Evolutionary conservation across 805 yeast species (phyloP).

Genomic region (Candida pseudoglaebosa): DNA sequence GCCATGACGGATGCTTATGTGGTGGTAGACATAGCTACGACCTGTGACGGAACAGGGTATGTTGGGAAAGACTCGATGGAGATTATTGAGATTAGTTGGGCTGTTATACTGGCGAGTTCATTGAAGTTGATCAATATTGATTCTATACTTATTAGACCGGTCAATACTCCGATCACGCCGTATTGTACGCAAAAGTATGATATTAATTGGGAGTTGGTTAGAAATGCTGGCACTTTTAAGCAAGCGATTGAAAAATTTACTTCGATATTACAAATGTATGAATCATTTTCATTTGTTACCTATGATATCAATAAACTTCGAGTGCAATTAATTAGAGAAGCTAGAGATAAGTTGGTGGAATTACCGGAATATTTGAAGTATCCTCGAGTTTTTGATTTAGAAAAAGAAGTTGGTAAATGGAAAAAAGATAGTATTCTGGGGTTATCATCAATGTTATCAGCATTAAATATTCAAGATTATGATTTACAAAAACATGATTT

Average conservation of each 20-base stretch:
- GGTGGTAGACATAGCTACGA: slow-evolving; percentile 58
- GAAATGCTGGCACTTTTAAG: slow-evolving; percentile 54
- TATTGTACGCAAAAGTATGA: slow-evolving; percentile 48
- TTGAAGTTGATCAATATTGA: slow-evolving; percentile 41
- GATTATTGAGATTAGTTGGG: slow-evolving; percentile 66
- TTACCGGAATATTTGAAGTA: slow-evolving; percentile 74
- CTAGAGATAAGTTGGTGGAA: slow-evolving; percentile 67
- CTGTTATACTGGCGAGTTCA: slow-evolving; percentile 51
- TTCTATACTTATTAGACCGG: slow-evolving; percentile 53
- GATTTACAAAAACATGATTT: not conserved
- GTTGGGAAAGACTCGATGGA: slow-evolving; percentile 66
- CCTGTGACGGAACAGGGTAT: slow-evolving; percentile 61
- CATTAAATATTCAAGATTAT: not conserved
- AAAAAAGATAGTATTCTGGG: slow-evolving; percentile 24
- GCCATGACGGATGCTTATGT: slow-evolving; percentile 54
- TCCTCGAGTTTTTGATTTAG: slow-evolving; percentile 72
- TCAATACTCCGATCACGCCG: slow-evolving; percentile 63
- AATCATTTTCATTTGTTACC: slow-evolving; percentile 63
- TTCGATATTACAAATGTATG: slow-evolving; percentile 17
- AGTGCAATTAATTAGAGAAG: slow-evolving; percentile 76
- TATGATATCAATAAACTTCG: slow-evolving; percentile 67
- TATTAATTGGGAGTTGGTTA: slow-evolving; percentile 59
- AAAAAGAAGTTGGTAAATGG: slow-evolving; percentile 71
- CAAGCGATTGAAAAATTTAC: slow-evolving; percentile 61
- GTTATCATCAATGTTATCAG: not conserved